Conservation (phyloP, 148 eudicot species). For the Heliamphora exappendiculata region DNA sequence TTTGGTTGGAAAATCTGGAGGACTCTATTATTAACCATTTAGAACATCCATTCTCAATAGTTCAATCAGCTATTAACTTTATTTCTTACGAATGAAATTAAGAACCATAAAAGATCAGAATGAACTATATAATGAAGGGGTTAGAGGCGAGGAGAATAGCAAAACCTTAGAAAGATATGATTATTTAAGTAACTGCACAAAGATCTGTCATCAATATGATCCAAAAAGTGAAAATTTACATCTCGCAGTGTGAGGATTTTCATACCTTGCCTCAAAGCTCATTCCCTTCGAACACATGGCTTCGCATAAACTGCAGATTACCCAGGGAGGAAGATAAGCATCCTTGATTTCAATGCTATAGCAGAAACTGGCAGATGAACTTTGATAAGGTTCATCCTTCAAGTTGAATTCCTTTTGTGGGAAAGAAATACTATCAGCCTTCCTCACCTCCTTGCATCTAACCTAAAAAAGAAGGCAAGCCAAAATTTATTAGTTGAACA, state of each 20-base stretch:
- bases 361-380: constrained; percentile 43
- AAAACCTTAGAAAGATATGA: background rate
- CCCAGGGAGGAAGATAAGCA: constrained; percentile 83
- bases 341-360: constrained; percentile 79
- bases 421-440: constrained; percentile 31
- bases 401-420: constrained; percentile 27
- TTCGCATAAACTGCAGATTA: constrained; percentile 46
- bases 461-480: constrained; percentile 36
- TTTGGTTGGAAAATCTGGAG: background rate
- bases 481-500: background rate
- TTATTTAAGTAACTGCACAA: background rate
- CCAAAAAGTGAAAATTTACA: background rate
- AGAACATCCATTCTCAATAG: background rate
- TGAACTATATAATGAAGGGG: background rate
- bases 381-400: constrained; percentile 31
- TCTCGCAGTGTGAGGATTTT: background rate
- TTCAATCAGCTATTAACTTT: background rate
- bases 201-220: background rate
- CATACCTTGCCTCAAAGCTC: constrained; percentile 76
- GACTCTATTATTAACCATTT: background rate
- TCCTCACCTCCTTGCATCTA: constrained; percentile 74
- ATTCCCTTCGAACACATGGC: constrained; percentile 48
- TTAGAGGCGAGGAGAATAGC: background rate
- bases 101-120: background rate
- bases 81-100: background rate